Evolutionary conservation across 345 rosid species (phyloP), one percentile per base, ranked within the genome.

Genomic region (Bruguiera parviflora): DNA sequence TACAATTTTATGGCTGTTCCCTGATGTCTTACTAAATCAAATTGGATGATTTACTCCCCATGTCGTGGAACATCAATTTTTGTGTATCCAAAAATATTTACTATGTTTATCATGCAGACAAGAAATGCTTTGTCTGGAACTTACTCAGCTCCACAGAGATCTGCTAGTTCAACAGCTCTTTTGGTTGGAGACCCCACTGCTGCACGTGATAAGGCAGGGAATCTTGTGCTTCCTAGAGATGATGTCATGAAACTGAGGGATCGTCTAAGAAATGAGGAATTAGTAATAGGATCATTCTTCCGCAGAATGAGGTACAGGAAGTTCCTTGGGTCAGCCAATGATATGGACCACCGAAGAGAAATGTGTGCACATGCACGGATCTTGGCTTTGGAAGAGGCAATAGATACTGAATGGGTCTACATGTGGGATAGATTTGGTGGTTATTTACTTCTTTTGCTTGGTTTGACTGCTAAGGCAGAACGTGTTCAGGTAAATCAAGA

Each of bases 381-480:
- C 79, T 83, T 96, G 80, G 91, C 97, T 72, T 85, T 96, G 74
- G 99, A 96, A 82, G 99, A 96, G 86, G 98, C 99, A 69, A 88
- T 96, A 80, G 99, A 96, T 82, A 96, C 99, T 31, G 98, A 96
- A 77, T 96, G 99, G 99, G 96, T 92, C 57, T 96, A 92, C 67
- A 96, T 96, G 99, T 96, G 99, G 99, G 98, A 96, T 80, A 88
- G 90, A 70, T 96, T 96, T 80, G 99, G 99, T 73, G 99, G 99
- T 65, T 96, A 96, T 83, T 79, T 96, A 53, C 87, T 96, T 63
- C 89, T 96, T 61, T 77, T 96, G 79, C 92, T 96, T 77, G 99
- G 99, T 82, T 86, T 96, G 85, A 90, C 98, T 69, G 91, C 99
- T 62, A 88, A 89, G 85, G 99, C 99, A 8, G 99, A 96, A 75